A percentile compares a stretch with the other conserved stretches of the same genome.
These are phyloP conservation scores for Solanum neorickii DNA, from an alignment of 257 asterid species.

Conservation along the genomic window DNA sequence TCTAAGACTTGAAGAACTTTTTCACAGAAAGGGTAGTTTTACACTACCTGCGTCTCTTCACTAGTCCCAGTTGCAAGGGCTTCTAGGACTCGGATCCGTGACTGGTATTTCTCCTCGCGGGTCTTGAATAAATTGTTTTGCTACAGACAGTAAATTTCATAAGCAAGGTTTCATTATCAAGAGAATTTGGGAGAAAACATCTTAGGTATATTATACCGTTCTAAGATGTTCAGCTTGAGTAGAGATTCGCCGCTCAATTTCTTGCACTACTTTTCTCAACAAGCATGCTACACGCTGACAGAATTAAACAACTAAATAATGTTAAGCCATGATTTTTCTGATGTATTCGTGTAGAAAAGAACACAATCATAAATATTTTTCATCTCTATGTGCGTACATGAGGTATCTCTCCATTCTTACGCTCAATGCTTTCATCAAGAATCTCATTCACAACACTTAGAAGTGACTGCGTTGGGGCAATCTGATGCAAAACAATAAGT, in stretches of 20 bases:
- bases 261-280: constrained; percentile 85
- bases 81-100: constrained; percentile 85
- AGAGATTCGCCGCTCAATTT: constrained; percentile 80
- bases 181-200: not conserved
- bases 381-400: constrained; percentile 34
- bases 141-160: constrained; percentile 23
- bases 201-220: constrained; percentile 29
- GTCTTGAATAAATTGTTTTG: constrained; percentile 80
- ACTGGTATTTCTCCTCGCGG: constrained; percentile 91
- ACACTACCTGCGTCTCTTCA: constrained; percentile 65
- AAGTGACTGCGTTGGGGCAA: constrained; percentile 92
- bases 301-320: not conserved
- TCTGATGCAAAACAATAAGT: constrained; percentile 33
- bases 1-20: not conserved
- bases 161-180: not conserved
- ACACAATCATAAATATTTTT: not conserved
- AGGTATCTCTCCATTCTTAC: constrained; percentile 82
- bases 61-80: constrained; percentile 75
- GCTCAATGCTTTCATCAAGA: constrained; percentile 76
- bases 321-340: not conserved
- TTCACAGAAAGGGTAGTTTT: not conserved
- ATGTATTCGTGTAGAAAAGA: not conserved
- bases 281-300: constrained; percentile 79
- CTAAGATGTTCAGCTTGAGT: constrained; percentile 87
- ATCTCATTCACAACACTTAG: constrained; percentile 69